Conservation (phyloP, 164 flowering plant genomes). For the Protea cynaroides region DNA sequence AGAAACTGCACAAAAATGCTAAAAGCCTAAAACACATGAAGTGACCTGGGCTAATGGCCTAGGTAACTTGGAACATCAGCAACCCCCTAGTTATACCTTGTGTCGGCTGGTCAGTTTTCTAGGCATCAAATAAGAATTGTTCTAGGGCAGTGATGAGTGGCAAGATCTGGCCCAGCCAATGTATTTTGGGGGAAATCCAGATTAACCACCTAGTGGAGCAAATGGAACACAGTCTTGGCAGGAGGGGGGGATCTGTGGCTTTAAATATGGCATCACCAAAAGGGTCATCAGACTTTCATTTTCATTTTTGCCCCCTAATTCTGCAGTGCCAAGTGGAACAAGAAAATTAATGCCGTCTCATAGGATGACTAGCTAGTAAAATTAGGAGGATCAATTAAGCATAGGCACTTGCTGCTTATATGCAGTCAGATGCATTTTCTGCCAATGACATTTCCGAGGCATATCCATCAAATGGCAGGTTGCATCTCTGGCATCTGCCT, state of each 20-base stretch:
- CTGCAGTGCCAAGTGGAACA: too few relatives aligned
- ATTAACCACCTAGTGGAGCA: neutral
- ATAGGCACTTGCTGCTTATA: neutral
- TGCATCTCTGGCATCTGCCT: neutral
- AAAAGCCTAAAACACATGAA: too few relatives aligned
- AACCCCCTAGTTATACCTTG: too few relatives aligned
- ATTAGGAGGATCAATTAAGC: neutral
- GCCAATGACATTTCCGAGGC: neutral
- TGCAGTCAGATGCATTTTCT: neutral
- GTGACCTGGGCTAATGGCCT: too few relatives aligned
- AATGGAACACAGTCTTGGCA: neutral
- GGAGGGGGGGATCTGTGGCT: too few relatives aligned
- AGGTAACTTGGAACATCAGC: too few relatives aligned
- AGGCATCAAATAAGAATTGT: neutral
- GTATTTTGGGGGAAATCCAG: neutral
- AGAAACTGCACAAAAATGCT: neutral
- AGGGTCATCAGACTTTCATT: too few relatives aligned
- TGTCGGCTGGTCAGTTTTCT: too few relatives aligned
- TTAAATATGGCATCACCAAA: too few relatives aligned
- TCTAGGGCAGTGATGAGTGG: neutral
- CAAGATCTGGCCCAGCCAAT: neutral
- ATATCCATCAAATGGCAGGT: neutral
- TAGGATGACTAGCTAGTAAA: neutral
- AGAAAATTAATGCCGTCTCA: too few relatives aligned
- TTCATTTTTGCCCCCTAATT: too few relatives aligned